Percentiles rank a stretch among this genome's conserved stretches.
These are phyloP conservation scores for Saccharomyces hybrid DNA, from an alignment of 1,139 yeast genomes.

Conservation along the genomic window DNA sequence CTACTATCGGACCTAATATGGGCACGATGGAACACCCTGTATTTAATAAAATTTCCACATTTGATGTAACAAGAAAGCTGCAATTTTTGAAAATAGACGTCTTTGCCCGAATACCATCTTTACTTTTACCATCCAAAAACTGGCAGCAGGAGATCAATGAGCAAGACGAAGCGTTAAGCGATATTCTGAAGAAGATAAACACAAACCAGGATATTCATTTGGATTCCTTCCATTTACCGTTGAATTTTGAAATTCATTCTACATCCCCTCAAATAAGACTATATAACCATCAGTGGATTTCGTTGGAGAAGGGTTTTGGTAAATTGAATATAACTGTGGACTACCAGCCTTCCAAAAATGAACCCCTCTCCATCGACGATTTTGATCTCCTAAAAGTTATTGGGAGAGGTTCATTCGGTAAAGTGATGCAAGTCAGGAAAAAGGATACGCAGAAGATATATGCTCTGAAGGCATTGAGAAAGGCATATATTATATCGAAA, in stretches of 20 bases:
- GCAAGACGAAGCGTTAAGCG: slow-evolving; percentile 24
- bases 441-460: slow-evolving; percentile 89
- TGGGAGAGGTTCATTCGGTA: slow-evolving; percentile 96
- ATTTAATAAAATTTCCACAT: slow-evolving; percentile 83
- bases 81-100: slow-evolving; percentile 56
- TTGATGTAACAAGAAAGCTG: slow-evolving; percentile 68
- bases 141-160: slow-evolving; percentile 27
- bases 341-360: slow-evolving; percentile 62
- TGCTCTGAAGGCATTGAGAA: slow-evolving; percentile 86
- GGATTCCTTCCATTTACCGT: slow-evolving; percentile 28
- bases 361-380: slow-evolving; percentile 75
- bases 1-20: slow-evolving; percentile 66
- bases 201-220: slow-evolving; percentile 36
- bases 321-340: slow-evolving; percentile 59
- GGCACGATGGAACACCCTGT: slow-evolving; percentile 57
- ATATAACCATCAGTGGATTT: slow-evolving; percentile 40
- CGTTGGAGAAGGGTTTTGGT: slow-evolving; percentile 31
- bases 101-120: slow-evolving; percentile 66
- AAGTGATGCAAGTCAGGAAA: slow-evolving; percentile 95
- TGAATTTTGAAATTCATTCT: slow-evolving; percentile 32
- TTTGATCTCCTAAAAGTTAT: slow-evolving; percentile 88
- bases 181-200: slow-evolving; percentile 30
- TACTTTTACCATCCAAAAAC: slow-evolving; percentile 43
- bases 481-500: slow-evolving; percentile 85
- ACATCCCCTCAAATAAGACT: slow-evolving; percentile 21